phyloP scores from a whole-genome alignment of 805 yeast species.

The Starmerella floris region DNA sequence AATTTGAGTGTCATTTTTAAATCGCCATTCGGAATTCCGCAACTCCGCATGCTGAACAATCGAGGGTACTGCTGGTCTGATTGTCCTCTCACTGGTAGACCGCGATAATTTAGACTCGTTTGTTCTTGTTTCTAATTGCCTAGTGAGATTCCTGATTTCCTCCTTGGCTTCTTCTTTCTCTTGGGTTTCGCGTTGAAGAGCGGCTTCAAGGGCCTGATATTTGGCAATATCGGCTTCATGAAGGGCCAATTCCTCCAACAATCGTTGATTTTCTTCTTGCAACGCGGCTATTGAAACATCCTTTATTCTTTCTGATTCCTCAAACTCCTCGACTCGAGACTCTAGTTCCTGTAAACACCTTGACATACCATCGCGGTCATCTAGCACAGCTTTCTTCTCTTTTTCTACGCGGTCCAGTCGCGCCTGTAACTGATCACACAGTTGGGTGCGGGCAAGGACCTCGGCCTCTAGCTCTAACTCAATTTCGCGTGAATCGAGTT shows the following conservation, averaged over 20 bases:
- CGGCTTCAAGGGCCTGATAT: conserved; percentile 9
- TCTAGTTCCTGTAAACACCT: conserved; percentile 36
- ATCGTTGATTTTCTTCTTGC: conserved; percentile 27
- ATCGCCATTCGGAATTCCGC: no score
- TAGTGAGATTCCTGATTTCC: conserved; percentile 18
- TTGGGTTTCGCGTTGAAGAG: conserved; percentile 26
- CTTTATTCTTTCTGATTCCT: conserved; percentile 30
- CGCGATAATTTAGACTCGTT: no score
- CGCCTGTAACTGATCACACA: conserved; percentile 20
- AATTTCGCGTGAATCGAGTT: conserved; percentile 33
- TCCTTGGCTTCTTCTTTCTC: conserved; percentile 28
- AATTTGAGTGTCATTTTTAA: no score
- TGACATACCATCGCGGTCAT: conserved; percentile 25
- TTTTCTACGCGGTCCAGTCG: conserved; percentile 21
- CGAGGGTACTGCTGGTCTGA: no score
- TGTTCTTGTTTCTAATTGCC: not conserved
- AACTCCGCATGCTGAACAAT: no score
- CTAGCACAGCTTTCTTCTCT: conserved; percentile 1
- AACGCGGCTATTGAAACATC: conserved; percentile 20
- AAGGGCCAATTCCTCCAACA: conserved; percentile 31
- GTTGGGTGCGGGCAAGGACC: conserved; percentile 27
- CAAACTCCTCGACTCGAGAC: conserved; percentile 34
- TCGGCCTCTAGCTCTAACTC: conserved; percentile 37
- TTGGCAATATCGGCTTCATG: conserved; percentile 30
- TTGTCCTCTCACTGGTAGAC: no score